A percentile compares a stretch with the other conserved stretches of the same genome.
These are phyloP conservation scores for Astragalus glycyphyllos DNA, from an alignment of 306 rosid species.

Conservation along the genomic window DNA sequence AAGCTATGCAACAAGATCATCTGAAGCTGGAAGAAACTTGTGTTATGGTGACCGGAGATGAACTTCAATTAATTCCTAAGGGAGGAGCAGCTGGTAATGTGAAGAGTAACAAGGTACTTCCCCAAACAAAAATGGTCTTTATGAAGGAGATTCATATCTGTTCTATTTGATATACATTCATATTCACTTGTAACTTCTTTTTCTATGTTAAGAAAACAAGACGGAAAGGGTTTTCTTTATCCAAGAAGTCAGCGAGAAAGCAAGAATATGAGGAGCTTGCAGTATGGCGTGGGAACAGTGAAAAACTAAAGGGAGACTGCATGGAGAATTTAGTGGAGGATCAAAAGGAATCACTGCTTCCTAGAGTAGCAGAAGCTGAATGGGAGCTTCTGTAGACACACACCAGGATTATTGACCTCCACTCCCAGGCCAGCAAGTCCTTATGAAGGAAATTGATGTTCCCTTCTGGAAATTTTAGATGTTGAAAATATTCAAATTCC, in stretches of 20 bases:
- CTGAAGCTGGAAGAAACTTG: slow-evolving; percentile 71
- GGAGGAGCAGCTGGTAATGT: slow-evolving; percentile 38
- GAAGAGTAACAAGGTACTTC: slow-evolving; percentile 68
- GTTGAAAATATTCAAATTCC: slow-evolving; percentile 27
- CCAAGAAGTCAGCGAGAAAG: slow-evolving; percentile 71
- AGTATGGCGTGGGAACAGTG: slow-evolving; percentile 50
- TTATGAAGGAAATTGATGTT: slow-evolving; percentile 14
- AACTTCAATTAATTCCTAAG: slow-evolving; percentile 50
- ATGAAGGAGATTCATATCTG: no score
- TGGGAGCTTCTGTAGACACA: slow-evolving; percentile 87
- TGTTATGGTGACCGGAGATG: slow-evolving; percentile 68
- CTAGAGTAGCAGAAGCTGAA: slow-evolving; percentile 61
- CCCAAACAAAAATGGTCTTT: not conserved
- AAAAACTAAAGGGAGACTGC: slow-evolving; percentile 23
- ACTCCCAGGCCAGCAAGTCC: slow-evolving; percentile 31
- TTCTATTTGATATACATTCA: not conserved
- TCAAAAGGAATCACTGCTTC: slow-evolving; percentile 33
- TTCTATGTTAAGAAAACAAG: slow-evolving; percentile 58
- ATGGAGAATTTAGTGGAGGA: slow-evolving; percentile 41
- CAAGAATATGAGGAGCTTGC: slow-evolving; percentile 89
- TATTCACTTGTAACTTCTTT: slow-evolving; percentile 24
- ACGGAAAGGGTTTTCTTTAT: slow-evolving; percentile 56
- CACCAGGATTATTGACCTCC: slow-evolving; percentile 30
- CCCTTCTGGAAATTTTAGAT: no score
- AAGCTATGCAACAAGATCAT: slow-evolving; percentile 42